These are phyloP conservation scores for Henckelia pumila DNA, from an alignment of 257 asterid species.

Conservation along the genomic window DNA sequence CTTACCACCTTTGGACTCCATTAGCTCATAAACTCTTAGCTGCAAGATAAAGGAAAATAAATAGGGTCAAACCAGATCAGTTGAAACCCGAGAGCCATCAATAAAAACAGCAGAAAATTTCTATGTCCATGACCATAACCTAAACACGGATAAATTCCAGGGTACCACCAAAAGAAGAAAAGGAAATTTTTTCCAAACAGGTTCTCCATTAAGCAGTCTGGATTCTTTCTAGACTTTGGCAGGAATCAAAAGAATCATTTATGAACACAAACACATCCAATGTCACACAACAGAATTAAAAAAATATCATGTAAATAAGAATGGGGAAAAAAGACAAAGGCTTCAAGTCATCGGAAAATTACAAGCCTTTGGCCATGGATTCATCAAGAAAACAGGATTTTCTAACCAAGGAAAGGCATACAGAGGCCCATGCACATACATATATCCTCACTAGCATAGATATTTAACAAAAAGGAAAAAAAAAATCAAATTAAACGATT, in stretches of 20 bases:
- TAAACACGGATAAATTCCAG: neutral
- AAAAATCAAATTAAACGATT: no score
- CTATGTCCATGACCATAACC: neutral
- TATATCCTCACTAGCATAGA: no score
- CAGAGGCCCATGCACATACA: no score
- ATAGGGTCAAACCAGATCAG: neutral
- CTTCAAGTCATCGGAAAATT: neutral
- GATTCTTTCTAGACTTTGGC: neutral
- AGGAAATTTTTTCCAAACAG: neutral
- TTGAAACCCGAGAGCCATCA: neutral
- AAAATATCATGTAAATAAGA: neutral
- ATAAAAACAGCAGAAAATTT: neutral
- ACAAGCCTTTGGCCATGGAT: neutral
- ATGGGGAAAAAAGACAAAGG: neutral
- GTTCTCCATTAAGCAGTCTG: neutral
- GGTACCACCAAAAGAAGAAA: neutral
- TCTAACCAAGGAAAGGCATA: no score
- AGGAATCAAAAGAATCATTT: neutral
- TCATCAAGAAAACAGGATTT: no score
- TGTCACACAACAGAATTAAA: neutral
- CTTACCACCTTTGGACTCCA: constrained; percentile 41
- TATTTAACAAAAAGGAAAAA: no score
- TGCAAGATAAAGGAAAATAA: constrained; percentile 9
- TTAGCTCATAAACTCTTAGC: constrained; percentile 34
- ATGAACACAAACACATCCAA: neutral